phyloP scores from a whole-genome alignment of 1,284 basidiomycete genomes.

The Vanrija sp. region DNA sequence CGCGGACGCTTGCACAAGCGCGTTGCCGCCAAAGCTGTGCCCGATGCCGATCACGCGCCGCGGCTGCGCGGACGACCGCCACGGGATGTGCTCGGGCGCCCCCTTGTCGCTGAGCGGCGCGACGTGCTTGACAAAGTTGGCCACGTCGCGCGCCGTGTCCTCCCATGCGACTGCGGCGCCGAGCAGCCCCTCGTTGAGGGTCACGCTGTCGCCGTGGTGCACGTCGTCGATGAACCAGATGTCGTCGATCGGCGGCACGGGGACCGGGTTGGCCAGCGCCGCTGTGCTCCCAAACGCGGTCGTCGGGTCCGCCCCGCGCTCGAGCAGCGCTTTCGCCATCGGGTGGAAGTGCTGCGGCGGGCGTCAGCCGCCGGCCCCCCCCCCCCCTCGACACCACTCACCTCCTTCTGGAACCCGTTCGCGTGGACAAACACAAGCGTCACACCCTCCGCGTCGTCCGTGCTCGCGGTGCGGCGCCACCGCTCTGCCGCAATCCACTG shows the following conservation, averaged over 20 bases:
- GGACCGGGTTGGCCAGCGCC: not conserved
- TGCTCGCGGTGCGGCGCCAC: conserved; percentile 13
- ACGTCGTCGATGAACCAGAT: conserved; percentile 74
- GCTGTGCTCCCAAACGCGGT: conserved; percentile 2
- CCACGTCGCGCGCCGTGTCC: conserved; percentile 48
- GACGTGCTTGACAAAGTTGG: conserved; percentile 48
- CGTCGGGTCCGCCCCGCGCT: not conserved
- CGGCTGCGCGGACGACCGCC: conserved; percentile 29
- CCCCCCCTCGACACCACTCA: conserved; percentile 34
- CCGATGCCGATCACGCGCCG: conserved; percentile 58
- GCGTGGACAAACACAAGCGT: conserved; percentile 73
- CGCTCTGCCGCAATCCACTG: conserved; percentile 36
- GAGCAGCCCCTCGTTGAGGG: conserved; percentile 60
- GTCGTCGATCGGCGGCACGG: conserved; percentile 57
- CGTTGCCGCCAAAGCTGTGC: conserved; percentile 76
- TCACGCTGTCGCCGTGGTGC: conserved; percentile 69
- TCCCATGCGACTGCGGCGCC: conserved; percentile 41
- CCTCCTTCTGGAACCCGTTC: conserved; percentile 80
- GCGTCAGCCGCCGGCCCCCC: too few relatives aligned
- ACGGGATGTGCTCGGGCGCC: not conserved
- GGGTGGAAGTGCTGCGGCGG: conserved; percentile 63
- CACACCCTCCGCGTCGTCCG: conserved; percentile 47
- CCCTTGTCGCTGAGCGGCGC: conserved; percentile 38
- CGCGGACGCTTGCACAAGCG: conserved; percentile 59
- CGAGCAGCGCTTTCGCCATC: conserved; percentile 53